A percentile compares a stretch with the other conserved stretches of the same genome.
Evolutionary conservation across 805 yeast species (phyloP).

Genomic region (Metschnikowia amazonensis): DNA sequence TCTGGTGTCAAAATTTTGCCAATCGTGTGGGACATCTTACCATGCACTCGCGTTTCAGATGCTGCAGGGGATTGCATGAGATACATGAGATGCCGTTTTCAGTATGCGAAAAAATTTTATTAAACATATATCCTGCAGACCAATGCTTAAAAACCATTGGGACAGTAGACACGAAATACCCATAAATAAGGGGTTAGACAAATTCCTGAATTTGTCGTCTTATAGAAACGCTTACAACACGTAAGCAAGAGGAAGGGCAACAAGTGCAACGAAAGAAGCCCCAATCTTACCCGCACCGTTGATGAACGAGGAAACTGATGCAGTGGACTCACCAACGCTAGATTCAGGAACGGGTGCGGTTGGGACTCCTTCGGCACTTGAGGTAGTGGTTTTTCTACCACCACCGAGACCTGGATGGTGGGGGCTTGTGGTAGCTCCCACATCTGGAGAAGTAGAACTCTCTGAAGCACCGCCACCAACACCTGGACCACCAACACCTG

Average conservation of each 20-base stretch:
- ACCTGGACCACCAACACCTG: too few relatives aligned
- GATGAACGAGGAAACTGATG: constrained; percentile 14
- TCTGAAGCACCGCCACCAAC: too few relatives aligned
- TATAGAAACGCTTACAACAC: constrained; percentile 24
- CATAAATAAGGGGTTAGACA: neutral
- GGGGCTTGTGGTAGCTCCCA: too few relatives aligned
- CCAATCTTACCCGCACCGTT: constrained; percentile 21
- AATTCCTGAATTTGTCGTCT: neutral
- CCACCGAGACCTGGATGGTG: too few relatives aligned
- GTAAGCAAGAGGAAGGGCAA: constrained; percentile 34
- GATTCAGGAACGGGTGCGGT: too few relatives aligned
- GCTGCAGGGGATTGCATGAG: neutral
- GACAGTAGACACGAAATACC: neutral
- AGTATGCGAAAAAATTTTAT: neutral
- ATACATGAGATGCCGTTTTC: neutral
- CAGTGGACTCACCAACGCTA: constrained; percentile 12
- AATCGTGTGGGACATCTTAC: neutral
- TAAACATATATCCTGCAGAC: neutral
- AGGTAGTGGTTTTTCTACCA: too few relatives aligned
- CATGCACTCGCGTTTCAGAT: constrained; percentile 4
- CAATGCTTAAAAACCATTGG: neutral
- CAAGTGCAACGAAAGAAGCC: constrained; percentile 27
- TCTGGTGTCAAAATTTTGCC: neutral
- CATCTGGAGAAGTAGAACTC: too few relatives aligned
- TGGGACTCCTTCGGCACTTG: too few relatives aligned